A percentile compares a stretch with the other conserved stretches of the same genome.
phyloP scores from a whole-genome alignment of 139 green algal genomes.

The Edaphochlamys debaryana region DNA sequence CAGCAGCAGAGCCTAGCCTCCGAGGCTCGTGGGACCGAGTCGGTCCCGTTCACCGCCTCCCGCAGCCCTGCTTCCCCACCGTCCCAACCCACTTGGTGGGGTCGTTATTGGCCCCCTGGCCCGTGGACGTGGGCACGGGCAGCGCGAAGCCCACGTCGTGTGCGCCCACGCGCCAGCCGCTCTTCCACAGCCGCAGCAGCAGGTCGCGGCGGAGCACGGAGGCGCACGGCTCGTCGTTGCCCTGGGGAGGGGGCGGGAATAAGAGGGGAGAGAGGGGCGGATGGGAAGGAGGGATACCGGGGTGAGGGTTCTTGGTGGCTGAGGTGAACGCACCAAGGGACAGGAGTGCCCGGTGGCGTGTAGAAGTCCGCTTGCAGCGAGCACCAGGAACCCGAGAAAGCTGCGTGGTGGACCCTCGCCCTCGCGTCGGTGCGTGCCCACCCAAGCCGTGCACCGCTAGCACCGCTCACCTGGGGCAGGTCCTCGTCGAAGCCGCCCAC shows the following conservation, averaged over 20 bases:
- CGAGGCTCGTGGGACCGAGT: no score
- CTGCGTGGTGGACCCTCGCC: no score
- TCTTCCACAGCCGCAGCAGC: constrained; percentile 25
- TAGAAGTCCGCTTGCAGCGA: background rate
- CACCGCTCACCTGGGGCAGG: constrained; percentile 24
- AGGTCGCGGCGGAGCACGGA: constrained; percentile 1
- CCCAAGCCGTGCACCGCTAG: no score
- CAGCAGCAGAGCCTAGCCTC: background rate
- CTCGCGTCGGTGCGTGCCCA: no score
- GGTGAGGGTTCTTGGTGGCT: background rate
- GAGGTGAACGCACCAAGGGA: background rate
- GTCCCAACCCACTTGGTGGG: background rate
- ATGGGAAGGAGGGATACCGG: background rate
- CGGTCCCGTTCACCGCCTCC: no score
- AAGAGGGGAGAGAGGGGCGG: background rate
- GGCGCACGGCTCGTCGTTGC: constrained; percentile 19
- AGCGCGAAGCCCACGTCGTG: constrained; percentile 24
- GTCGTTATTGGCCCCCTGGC: background rate
- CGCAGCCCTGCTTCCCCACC: background rate
- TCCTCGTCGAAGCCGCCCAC: constrained; percentile 41
- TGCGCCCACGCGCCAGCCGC: constrained; percentile 30
- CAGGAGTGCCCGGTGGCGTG: background rate
- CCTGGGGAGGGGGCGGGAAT: background rate
- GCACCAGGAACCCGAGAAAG: background rate
- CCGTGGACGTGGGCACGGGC: background rate